These are phyloP conservation scores for Penicillium sp. DNA, from an alignment of 2,329 filamentous ascomycete genomes.

Conservation along the genomic window DNA sequence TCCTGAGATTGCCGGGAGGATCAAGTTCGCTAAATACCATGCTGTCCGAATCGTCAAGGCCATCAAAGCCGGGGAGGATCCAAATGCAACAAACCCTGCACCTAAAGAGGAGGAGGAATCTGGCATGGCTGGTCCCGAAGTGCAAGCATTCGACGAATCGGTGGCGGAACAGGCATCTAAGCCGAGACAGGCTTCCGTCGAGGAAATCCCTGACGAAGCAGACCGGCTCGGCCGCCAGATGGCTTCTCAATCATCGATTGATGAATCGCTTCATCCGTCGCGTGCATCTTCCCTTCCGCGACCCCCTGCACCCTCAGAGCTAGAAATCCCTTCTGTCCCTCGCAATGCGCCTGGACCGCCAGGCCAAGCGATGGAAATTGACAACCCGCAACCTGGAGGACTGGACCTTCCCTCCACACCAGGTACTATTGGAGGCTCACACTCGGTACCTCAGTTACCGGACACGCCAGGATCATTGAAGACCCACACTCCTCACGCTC, in stretches of 20 bases:
- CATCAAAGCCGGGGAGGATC: conserved; percentile 84
- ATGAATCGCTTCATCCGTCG: conserved; percentile 52
- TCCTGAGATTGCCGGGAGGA: conserved; percentile 74
- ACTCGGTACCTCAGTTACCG: conserved; percentile 29
- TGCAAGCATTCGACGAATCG: conserved; percentile 52
- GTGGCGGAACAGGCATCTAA: conserved; percentile 47
- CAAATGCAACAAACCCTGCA: conserved; percentile 83
- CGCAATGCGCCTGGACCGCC: conserved; percentile 25
- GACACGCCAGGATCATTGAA: conserved; percentile 28
- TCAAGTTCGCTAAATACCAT: conserved; percentile 96
- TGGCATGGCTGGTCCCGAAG: conserved; percentile 59
- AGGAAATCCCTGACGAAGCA: conserved; percentile 59
- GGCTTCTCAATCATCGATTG: conserved; percentile 49
- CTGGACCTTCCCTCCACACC: conserved; percentile 42
- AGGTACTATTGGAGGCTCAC: conserved; percentile 33
- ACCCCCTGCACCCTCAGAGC: conserved; percentile 20
- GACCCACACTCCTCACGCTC: conserved; percentile 14
- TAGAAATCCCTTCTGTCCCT: conserved; percentile 26
- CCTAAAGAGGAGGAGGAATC: conserved; percentile 53
- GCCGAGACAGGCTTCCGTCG: conserved; percentile 53
- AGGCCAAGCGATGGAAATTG: conserved; percentile 35
- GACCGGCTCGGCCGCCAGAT: conserved; percentile 47
- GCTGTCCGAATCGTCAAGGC: conserved; percentile 87
- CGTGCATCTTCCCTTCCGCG: conserved; percentile 43
- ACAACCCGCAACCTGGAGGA: conserved; percentile 29